Evolutionary conservation across 1,284 basidiomycete genomes (phyloP), one percentile per base, ranked within the genome.

Genomic region (Singerocomus inundabilis): DNA sequence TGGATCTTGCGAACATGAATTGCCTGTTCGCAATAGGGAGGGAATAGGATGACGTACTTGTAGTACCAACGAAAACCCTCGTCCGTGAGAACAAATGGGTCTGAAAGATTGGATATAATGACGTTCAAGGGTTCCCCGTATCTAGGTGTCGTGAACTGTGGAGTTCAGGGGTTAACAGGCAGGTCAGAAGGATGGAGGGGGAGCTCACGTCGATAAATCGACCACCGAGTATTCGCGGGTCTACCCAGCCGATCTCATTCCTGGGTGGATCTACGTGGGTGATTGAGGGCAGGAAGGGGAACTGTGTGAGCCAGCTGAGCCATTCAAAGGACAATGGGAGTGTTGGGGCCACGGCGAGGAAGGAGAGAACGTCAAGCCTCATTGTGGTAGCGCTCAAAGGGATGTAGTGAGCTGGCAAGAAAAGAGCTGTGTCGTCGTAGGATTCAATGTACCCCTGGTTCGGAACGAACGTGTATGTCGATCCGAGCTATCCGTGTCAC

Each of bases 41-140:
- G 30, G 52, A 6, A 30, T 24, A n/a, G 24, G 38, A 41, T 2
- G 2, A 50, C 62, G 36, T 68, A 74, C 85, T 83, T 77, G 70
- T 79, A 62, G 71, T 84, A 78, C 58, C 77, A 72, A 46, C 76
- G 72, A 51, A 88, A 72, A 3, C 88, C 86, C 34, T 71, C 63
- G 35, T 87, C 80, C 5, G 82, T 87, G 46, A 89, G 77, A 42
- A 90, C 72, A 52, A 72, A 80, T 0, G 83, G 78, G 54, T 88
- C 85, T 21, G 85, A 89, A 35, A 72, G 67, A 30, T 78, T 85
- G 37, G 75, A 77, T 44, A 78, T 76, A 51, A 78, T 77, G 31
- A 78, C 78, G 56, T 90, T 90, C 49, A 90, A 66, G 21, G 88
- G 88, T 67, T 89, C 88, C 29, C 87, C 87, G 41, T 71, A 79